These are phyloP conservation scores for Solanum commersonii DNA, from an alignment of 257 asterid genomes.

Conservation along the genomic window DNA sequence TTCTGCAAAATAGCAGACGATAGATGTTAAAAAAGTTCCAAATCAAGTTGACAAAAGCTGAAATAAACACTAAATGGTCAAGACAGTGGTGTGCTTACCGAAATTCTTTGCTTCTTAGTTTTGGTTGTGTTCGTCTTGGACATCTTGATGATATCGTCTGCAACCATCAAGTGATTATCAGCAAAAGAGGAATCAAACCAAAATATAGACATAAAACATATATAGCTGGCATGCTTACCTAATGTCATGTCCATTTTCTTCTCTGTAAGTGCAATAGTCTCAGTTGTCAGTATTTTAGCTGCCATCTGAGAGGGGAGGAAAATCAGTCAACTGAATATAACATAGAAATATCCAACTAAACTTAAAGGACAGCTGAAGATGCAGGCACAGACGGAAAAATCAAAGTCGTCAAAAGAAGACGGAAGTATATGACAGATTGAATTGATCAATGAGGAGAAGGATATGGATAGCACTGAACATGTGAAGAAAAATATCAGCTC, in stretches of 20 bases:
- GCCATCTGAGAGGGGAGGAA: constrained; percentile 53
- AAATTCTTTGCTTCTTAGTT: constrained; percentile 54
- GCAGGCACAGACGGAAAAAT: neutral
- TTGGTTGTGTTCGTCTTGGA: constrained; percentile 42
- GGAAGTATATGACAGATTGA: neutral
- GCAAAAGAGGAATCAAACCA: neutral
- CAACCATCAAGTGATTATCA: constrained; percentile 1
- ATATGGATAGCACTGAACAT: neutral
- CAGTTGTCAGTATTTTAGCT: constrained; percentile 43
- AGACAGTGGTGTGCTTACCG: constrained; percentile 28
- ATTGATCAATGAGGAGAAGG: neutral
- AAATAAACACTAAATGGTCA: neutral
- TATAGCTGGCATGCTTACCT: constrained; percentile 30
- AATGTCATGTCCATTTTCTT: constrained; percentile 91
- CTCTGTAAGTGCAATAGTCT: constrained; percentile 85
- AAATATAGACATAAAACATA: neutral
- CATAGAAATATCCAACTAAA: neutral
- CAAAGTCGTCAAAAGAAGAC: neutral
- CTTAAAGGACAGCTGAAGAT: neutral
- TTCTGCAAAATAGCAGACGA: constrained; percentile 32
- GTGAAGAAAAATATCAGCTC: neutral
- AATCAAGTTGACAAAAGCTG: neutral
- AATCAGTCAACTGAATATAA: neutral
- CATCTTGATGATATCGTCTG: constrained; percentile 93
- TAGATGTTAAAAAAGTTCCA: neutral